A percentile compares a stretch with the other conserved stretches of the same genome.
Conservation (phyloP, 768 basidiomycete genomes). For the Lanmaoa rubissima region DNA sequence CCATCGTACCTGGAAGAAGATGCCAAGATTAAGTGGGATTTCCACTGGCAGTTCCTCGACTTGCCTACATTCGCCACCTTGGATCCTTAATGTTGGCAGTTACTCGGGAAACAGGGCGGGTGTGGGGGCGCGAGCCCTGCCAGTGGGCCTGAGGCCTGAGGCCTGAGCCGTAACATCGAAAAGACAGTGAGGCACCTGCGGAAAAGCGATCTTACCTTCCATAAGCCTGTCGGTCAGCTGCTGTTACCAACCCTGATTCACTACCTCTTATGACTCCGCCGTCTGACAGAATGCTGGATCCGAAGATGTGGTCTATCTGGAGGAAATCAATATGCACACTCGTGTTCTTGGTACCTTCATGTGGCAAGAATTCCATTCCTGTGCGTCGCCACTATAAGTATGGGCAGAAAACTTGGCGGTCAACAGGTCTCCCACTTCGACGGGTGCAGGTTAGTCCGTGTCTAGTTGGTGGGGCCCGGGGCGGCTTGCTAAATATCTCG, state of each 20-base stretch:
- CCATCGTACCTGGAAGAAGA: not conserved
- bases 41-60: not conserved
- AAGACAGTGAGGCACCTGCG: not conserved
- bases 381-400: slow-evolving; percentile 3
- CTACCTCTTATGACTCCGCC: not conserved
- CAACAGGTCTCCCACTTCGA: not conserved
- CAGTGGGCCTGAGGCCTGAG: too few relatives aligned
- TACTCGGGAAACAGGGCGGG: not conserved
- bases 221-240: not conserved
- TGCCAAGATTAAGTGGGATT: not conserved
- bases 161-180: not conserved
- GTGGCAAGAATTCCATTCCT: not conserved
- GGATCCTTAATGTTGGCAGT: not conserved
- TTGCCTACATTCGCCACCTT: not conserved
- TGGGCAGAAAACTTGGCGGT: too few relatives aligned
- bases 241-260: not conserved
- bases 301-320: not conserved
- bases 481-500: not conserved
- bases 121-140: not conserved
- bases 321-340: not conserved
- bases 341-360: not conserved
- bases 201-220: not conserved
- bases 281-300: too few relatives aligned
- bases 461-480: not conserved
- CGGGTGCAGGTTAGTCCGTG: slow-evolving; percentile 5